A percentile compares a stretch with the other conserved stretches of the same genome.
phyloP scores from a whole-genome alignment of 2,329 filamentous ascomycete genomes.

The Pseudofabraea citricarpa region DNA sequence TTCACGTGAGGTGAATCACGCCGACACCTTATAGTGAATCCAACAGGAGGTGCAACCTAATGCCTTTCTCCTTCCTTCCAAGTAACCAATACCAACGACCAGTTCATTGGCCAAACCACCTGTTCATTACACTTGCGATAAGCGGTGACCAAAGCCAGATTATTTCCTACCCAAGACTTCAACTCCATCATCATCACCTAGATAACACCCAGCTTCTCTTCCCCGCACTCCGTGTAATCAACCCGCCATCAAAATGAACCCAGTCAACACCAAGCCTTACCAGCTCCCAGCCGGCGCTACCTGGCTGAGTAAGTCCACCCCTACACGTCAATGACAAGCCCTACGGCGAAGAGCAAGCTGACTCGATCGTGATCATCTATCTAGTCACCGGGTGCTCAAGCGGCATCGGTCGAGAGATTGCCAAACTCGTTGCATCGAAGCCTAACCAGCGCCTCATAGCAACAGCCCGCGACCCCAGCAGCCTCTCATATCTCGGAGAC shows the following conservation, averaged over 20 bases:
- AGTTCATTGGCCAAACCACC: too few species aligned
- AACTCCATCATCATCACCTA: too few species aligned
- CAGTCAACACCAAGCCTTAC: conserved; percentile 28
- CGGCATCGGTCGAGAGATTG: conserved; percentile 40
- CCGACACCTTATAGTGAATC: too few species aligned
- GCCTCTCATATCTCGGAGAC: conserved; percentile 36
- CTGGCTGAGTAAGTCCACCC: conserved; percentile 32
- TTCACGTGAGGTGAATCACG: too few species aligned
- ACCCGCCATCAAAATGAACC: conserved; percentile 21
- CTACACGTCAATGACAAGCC: not conserved
- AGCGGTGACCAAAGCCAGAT: too few species aligned
- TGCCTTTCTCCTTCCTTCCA: too few species aligned
- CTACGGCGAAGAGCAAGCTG: conserved; percentile 4
- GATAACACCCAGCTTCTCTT: too few species aligned
- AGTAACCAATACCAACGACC: too few species aligned
- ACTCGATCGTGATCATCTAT: conserved; percentile 6
- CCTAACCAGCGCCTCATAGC: conserved; percentile 38
- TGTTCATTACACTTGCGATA: too few species aligned
- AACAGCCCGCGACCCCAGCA: conserved; percentile 39
- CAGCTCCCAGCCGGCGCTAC: conserved; percentile 31
- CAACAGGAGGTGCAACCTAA: too few species aligned
- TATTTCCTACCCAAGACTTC: too few species aligned
- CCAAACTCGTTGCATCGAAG: conserved; percentile 32
- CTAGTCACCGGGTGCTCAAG: conserved; percentile 45
- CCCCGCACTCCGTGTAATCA: too few species aligned